Evolutionary conservation across 2,329 filamentous ascomycete species (phyloP), one percentile per base, ranked within the genome.

Genomic region (Lecanicillium sp.): DNA sequence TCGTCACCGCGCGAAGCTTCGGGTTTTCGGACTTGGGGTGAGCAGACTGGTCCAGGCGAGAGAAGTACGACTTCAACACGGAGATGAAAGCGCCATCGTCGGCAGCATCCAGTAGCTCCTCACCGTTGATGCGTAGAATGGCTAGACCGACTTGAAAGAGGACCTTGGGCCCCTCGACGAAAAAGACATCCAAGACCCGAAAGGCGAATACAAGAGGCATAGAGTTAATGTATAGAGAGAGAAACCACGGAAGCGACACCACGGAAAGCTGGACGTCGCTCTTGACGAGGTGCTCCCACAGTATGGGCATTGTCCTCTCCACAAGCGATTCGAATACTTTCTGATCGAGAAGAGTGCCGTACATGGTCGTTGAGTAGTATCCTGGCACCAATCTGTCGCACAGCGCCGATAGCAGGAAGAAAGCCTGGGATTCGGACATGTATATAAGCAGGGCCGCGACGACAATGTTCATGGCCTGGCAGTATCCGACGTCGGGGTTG

Each of bases 391-490:
- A 75, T 39, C 91, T 84, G 64, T 97, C 91, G 70, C 93, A 98
- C 14, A 98, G 75, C 1, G 91, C 78, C 2, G 90, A 95, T 36
- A 98, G 79, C 7, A 96, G 75, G 66, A 93, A 98, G 69, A 97
- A 98, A 1, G 93, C 93, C 68, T 98, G 93, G 0, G 86, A 69
- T 67, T 98, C 93, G 8, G 90, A 97, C 83, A 95, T 95, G 72
- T 97, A 97, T 74, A 98, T 98, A 58, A 98, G 77, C 50, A 98
- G 72, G n/a, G 93, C 93, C 15, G 93, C 93, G 47, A 96, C 91
- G 27, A 98, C 93, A 57, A 98, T 98, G 66, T 98, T 98, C 93
- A 98, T 98, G 53, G 93, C 93, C 68, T 98, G 93, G 66, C 93
- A 98, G 67, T 98, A 98, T 56, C 93, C 93, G 48, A 98, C 90